phyloP scores from a whole-genome alignment of 1,284 basidiomycete species.

The Irpex sp. region DNA sequence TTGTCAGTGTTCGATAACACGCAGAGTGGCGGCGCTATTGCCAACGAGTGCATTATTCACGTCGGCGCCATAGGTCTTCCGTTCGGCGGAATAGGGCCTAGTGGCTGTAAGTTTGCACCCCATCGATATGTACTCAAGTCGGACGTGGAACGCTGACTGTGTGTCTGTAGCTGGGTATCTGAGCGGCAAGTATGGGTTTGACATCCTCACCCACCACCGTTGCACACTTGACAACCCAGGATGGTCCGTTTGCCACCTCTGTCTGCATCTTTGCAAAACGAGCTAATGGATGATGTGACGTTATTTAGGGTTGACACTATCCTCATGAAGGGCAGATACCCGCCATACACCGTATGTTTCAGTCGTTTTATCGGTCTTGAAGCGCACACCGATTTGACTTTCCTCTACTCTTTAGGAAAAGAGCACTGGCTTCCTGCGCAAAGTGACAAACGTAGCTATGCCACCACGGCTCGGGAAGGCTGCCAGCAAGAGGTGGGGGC shows the following conservation, averaged over 20 bases:
- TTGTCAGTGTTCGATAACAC: slow-evolving; percentile 61
- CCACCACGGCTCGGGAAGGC: slow-evolving; percentile 7
- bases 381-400: no score
- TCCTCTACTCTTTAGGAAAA: neutral
- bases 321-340: slow-evolving; percentile 18
- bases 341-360: slow-evolving; percentile 20
- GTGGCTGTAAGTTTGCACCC: slow-evolving; percentile 51
- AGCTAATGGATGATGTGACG: neutral
- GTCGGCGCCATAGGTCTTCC: slow-evolving; percentile 57
- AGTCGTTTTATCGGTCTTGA: neutral
- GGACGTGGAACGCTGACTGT: neutral
- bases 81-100: slow-evolving; percentile 71
- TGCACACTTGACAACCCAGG: slow-evolving; percentile 56
- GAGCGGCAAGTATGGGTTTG: slow-evolving; percentile 63
- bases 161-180: slow-evolving; percentile 52
- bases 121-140: neutral
- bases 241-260: slow-evolving; percentile 37
- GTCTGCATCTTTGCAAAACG: neutral
- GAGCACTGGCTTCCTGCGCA: neutral
- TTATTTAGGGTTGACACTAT: slow-evolving; percentile 16
- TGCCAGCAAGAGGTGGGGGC: slow-evolving; percentile 15
- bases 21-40: slow-evolving; percentile 60
- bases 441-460: slow-evolving; percentile 8
- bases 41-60: slow-evolving; percentile 65
- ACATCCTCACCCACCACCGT: slow-evolving; percentile 69